These are phyloP conservation scores for Ilex asprella DNA, from an alignment of 257 asterid genomes.

Conservation along the genomic window DNA sequence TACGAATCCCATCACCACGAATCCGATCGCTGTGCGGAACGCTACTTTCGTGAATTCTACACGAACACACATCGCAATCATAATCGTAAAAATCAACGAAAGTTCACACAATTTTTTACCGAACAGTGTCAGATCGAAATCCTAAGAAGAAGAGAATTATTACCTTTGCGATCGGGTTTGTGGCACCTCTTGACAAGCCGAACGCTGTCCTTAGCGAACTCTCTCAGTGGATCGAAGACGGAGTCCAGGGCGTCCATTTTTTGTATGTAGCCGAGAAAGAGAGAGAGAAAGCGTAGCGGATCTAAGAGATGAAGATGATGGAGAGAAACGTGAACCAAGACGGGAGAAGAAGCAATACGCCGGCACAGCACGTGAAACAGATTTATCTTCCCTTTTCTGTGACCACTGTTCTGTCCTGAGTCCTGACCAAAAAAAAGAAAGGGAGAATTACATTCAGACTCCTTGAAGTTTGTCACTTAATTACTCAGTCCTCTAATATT, in stretches of 20 bases:
- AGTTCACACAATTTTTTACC: no score
- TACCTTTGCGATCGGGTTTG: constrained; percentile 26
- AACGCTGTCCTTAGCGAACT: constrained; percentile 21
- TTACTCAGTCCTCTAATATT: no score
- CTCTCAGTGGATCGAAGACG: constrained; percentile 18
- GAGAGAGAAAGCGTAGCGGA: no score
- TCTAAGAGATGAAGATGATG: no score
- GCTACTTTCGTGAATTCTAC: constrained; percentile 24
- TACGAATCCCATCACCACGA: constrained; percentile 28
- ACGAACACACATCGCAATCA: not conserved
- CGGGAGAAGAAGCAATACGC: not conserved
- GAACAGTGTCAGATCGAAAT: not conserved
- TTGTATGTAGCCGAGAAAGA: no score
- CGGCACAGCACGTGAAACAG: not conserved
- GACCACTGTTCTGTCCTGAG: no score
- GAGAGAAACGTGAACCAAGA: not conserved
- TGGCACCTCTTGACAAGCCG: constrained; percentile 24
- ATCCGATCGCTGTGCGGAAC: constrained; percentile 24
- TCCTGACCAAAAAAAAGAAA: no score
- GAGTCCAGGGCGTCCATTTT: constrained; percentile 19
- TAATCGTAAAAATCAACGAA: no score
- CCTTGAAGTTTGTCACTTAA: no score
- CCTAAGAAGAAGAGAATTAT: not conserved
- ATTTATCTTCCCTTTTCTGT: not conserved
- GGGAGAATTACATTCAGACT: no score